A percentile compares a stretch with the other conserved stretches of the same genome.
These are phyloP conservation scores for Populus tomentosa DNA, from an alignment of 441 rosid species.

Conservation along the genomic window DNA sequence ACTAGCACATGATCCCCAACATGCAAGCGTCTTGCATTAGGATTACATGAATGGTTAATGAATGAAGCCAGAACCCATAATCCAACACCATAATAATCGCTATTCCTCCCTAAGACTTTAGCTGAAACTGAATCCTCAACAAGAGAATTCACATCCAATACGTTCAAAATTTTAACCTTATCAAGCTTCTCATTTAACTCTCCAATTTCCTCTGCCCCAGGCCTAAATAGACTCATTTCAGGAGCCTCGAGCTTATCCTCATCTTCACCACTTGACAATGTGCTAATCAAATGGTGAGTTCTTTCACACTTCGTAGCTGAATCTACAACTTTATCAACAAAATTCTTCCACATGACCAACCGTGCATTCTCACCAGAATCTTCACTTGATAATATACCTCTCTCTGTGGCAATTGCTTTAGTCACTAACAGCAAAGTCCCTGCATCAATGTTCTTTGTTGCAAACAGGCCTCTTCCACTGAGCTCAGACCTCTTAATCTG, in stretches of 20 bases:
- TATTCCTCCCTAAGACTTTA: conserved; percentile 76
- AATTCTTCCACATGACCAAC: conserved; percentile 85
- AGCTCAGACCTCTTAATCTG: conserved; percentile 56
- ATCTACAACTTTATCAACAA: conserved; percentile 50
- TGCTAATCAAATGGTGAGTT: conserved; percentile 35
- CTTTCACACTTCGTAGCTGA: conserved; percentile 40
- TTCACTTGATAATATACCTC: conserved; percentile 60
- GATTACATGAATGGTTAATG: conserved; percentile 76
- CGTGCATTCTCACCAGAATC: conserved; percentile 56
- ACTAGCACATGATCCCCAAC: conserved; percentile 63
- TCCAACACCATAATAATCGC: conserved; percentile 75
- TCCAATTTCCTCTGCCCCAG: conserved; percentile 34
- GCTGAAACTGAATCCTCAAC: conserved; percentile 76
- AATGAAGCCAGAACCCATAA: conserved; percentile 76
- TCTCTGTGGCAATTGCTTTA: conserved; percentile 69
- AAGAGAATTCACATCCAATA: conserved; percentile 82
- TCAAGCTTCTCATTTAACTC: conserved; percentile 30
- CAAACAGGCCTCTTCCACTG: conserved; percentile 85
- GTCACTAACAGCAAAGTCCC: conserved; percentile 64
- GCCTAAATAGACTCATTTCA: conserved; percentile 50
- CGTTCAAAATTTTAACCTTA: conserved; percentile 45
- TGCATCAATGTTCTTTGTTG: conserved; percentile 54
- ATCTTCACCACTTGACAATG: conserved; percentile 56
- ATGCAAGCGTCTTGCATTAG: conserved; percentile 72
- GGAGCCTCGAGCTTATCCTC: conserved; percentile 56